Evolutionary conservation across 345 rosid species (phyloP), one percentile per base, ranked within the genome.

Genomic region (Cardamine resedifolia): DNA sequence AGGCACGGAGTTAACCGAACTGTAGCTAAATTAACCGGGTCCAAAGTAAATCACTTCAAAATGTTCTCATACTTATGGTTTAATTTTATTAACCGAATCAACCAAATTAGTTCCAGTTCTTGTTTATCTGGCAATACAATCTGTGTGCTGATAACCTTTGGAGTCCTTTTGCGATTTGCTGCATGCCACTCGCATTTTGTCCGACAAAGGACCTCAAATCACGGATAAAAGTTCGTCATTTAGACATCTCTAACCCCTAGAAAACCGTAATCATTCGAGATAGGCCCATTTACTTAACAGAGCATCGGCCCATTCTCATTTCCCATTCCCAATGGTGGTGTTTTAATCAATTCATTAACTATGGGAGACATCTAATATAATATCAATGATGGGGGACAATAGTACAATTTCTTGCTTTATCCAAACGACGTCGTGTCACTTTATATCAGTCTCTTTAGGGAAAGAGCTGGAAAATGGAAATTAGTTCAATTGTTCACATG

Each of bases 381-480:
- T 7, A 57, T 27, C 33, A 45, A 30, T 4, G 5, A 20, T 0
- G 56, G 30, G 64, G 72, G 73, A 57, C 56, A 24, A 15, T 3
- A 9, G 0, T 0, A 7, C 26, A 48, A 70, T 23, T n/a, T 20
- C 0, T 4, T 7, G 11, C 10, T 53, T 30, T 3, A 4, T 5
- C 2, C 8, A 55, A 43, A 64, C 72, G 71, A 19, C 66, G 52
- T 10, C 66, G 77, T 56, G 5, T 7, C 4, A 2, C 1, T 1
- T 0, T 14, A 8, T 4, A 9, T 16, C 1, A 1, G 16, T 12
- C 33, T 34, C 43, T 28, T 57, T 38, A 2, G 5, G 26, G 12
- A 55, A 72, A 44, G 38, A 26, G 55, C 55, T 20, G 11, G 30
- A 52, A 67, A 41, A 9, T 12, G 69, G 63, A 50, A 48, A 68